Conservation (phyloP, 805 yeast genomes). For the Metschnikowia amazonensis region DNA sequence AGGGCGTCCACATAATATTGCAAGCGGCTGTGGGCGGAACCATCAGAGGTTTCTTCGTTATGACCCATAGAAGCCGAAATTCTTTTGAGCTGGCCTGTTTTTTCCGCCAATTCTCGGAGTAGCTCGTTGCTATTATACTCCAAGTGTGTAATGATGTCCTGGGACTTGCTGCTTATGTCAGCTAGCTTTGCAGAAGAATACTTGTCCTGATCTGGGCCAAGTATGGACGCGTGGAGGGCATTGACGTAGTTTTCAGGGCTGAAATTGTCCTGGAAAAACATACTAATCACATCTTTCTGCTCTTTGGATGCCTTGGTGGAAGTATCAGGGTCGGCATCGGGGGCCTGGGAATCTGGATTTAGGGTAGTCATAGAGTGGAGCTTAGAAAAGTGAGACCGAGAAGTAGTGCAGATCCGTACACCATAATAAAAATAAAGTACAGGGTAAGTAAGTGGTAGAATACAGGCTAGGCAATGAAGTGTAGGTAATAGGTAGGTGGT, state of each 20-base stretch:
- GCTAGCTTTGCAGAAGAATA: constrained; percentile 35
- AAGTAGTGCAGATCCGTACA: background rate
- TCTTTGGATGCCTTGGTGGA: background rate
- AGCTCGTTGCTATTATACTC: constrained; percentile 62
- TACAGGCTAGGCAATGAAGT: too few species aligned
- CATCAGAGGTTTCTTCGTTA: constrained; percentile 9
- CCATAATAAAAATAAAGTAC: too few species aligned
- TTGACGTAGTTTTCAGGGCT: constrained; percentile 64
- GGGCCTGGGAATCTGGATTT: background rate
- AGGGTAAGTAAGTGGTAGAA: too few species aligned
- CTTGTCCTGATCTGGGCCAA: constrained; percentile 17
- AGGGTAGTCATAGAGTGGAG: background rate
- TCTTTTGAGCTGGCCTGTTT: constrained; percentile 45
- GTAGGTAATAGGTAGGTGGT: too few species aligned
- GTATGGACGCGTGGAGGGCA: constrained; percentile 48
- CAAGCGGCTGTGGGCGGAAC: constrained; percentile 46
- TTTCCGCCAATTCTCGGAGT: constrained; percentile 49
- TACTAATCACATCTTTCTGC: constrained; percentile 45
- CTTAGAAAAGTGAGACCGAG: background rate
- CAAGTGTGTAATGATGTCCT: constrained; percentile 52
- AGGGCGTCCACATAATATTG: constrained; percentile 65
- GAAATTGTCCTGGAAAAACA: constrained; percentile 67
- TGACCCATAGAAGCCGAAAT: constrained; percentile 48
- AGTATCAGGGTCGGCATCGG: background rate
- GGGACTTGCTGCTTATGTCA: constrained; percentile 45